A percentile compares a stretch with the other conserved stretches of the same genome.
These are phyloP conservation scores for Hypomontagnella monticulosa DNA, from an alignment of 495 filamentous ascomycete species.

Conservation along the genomic window DNA sequence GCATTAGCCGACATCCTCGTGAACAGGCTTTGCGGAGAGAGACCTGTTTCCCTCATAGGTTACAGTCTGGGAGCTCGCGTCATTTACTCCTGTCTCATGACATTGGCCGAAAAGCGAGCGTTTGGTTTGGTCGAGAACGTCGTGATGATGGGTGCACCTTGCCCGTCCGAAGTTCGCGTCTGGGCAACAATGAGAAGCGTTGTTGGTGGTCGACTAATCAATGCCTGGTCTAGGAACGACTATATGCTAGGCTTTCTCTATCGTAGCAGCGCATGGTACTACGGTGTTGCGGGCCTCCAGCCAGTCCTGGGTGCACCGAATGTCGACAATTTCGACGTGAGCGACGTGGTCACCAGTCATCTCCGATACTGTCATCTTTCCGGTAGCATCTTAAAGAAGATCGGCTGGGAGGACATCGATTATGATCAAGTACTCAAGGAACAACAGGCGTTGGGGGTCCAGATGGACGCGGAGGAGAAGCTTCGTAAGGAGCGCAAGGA, in stretches of 20 bases:
- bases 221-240: conserved; percentile 68
- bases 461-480: conserved; percentile 38
- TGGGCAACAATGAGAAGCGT: conserved; percentile 67
- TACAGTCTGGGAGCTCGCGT: conserved; percentile 92
- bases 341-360: conserved; percentile 63
- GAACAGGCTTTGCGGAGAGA: conserved; percentile 87
- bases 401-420: conserved; percentile 67
- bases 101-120: conserved; percentile 76
- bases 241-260: conserved; percentile 69
- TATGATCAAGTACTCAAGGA: conserved; percentile 54
- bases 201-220: conserved; percentile 65
- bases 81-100: conserved; percentile 83
- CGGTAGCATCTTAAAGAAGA: conserved; percentile 62
- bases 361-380: conserved; percentile 63
- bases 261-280: conserved; percentile 62
- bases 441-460: conserved; percentile 40
- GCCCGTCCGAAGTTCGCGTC: conserved; percentile 64
- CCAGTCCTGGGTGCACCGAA: conserved; percentile 61
- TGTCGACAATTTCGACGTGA: conserved; percentile 67
- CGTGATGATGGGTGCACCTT: conserved; percentile 83
- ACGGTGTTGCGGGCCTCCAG: conserved; percentile 68
- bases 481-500: conserved; percentile 40
- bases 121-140: conserved; percentile 90
- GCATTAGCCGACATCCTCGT: conserved; percentile 89
- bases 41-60: conserved; percentile 86